Conservation (phyloP, 164 flowering plant species). For the Litsea cubeba region DNA sequence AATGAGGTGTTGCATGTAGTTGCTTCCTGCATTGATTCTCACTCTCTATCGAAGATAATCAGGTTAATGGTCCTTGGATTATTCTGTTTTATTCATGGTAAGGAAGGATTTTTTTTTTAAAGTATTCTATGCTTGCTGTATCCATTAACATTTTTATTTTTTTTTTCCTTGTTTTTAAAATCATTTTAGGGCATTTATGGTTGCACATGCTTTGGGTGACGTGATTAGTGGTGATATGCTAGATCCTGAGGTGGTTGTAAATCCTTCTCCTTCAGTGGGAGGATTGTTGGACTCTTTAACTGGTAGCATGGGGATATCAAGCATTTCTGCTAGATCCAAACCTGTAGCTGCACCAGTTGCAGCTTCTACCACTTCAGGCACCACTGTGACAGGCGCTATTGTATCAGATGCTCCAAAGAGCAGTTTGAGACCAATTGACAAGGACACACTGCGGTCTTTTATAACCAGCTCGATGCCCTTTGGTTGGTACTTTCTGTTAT, state of each 20-base stretch:
- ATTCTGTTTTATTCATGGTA: no score
- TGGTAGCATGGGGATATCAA: slow-evolving; percentile 91
- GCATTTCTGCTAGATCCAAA: slow-evolving; percentile 80
- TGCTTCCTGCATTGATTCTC: no score
- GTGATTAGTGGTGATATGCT: slow-evolving; percentile 58
- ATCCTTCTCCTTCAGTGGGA: slow-evolving; percentile 71
- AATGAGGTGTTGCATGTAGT: no score
- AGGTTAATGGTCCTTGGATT: no score
- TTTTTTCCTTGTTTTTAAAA: background rate
- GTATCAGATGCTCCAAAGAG: slow-evolving; percentile 64
- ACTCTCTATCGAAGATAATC: no score
- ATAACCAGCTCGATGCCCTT: slow-evolving; percentile 92
- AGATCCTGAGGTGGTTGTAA: slow-evolving; percentile 87
- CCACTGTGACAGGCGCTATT: slow-evolving; percentile 44
- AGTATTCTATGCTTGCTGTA: no score
- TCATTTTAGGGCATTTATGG: slow-evolving; percentile 67
- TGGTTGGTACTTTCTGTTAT: slow-evolving; percentile 76
- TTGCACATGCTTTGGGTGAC: slow-evolving; percentile 82
- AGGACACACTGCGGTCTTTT: slow-evolving; percentile 75
- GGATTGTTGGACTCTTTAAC: slow-evolving; percentile 95
- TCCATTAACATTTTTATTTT: no score
- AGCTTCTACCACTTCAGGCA: slow-evolving; percentile 46
- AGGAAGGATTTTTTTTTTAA: no score
- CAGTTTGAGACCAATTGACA: slow-evolving; percentile 70
- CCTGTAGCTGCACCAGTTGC: slow-evolving; percentile 82